Evolutionary conservation across 2,329 filamentous ascomycete species (phyloP).

Genomic region (Fusarium begoniae): DNA sequence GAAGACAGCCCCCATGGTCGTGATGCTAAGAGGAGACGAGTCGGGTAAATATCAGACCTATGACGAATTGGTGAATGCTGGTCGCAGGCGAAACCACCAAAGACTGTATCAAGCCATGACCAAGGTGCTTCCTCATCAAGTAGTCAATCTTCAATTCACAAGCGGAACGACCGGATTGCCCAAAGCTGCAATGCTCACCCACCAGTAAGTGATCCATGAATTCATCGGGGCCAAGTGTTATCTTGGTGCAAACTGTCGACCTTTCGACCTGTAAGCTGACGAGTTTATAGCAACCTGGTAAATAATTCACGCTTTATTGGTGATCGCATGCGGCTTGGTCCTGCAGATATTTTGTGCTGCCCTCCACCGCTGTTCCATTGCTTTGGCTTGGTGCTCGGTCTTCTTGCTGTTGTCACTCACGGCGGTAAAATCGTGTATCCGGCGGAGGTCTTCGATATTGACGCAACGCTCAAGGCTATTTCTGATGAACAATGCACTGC

Average conservation of each 20-base stretch:
- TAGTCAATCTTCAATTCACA: conserved; percentile 80
- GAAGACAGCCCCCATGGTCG: conserved; percentile 58
- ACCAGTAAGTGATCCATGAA: conserved; percentile 60
- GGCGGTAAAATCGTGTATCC: conserved; percentile 82
- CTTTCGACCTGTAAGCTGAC: conserved; percentile 6
- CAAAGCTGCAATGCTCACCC: conserved; percentile 79
- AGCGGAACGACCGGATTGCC: conserved; percentile 78
- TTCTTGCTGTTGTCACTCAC: conserved; percentile 77
- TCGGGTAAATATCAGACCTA: conserved; percentile 67
- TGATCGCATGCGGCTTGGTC: conserved; percentile 75
- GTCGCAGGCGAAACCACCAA: conserved; percentile 58
- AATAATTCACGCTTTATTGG: conserved; percentile 78
- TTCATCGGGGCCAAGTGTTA: neutral
- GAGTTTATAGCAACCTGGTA: conserved; percentile 59
- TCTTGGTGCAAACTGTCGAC: neutral
- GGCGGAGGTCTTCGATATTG: conserved; percentile 75
- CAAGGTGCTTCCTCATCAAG: conserved; percentile 69
- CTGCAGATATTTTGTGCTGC: conserved; percentile 77
- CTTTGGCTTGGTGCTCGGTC: conserved; percentile 81
- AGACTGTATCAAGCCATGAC: conserved; percentile 62
- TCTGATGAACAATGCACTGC: conserved; percentile 75
- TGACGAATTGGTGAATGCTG: conserved; percentile 63
- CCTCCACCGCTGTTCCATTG: conserved; percentile 88
- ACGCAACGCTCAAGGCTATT: conserved; percentile 72
- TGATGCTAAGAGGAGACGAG: conserved; percentile 67